Evolutionary conservation across 208 protist genomes (phyloP).

Genomic region (Acanthamoeba lenticulata): DNA sequence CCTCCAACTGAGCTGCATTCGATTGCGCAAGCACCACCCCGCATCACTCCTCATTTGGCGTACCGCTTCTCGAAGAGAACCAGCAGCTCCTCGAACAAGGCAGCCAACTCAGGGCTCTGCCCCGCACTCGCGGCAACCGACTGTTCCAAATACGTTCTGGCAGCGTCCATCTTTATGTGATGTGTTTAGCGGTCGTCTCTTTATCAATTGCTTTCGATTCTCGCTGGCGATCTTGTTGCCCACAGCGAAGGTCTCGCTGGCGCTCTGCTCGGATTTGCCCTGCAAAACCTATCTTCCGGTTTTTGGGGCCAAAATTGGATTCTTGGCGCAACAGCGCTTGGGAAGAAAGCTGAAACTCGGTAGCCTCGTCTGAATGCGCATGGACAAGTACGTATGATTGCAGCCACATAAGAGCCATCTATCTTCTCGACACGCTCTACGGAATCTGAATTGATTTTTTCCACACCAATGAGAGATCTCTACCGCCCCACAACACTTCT

Average conservation of each 20-base stretch:
- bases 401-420: too few relatives aligned
- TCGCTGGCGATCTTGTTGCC: neutral
- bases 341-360: too few relatives aligned
- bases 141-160: neutral
- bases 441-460: too few relatives aligned
- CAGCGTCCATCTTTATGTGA: neutral
- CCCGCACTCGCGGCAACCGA: neutral
- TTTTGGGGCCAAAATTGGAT: neutral
- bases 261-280: neutral
- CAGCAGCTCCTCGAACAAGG: neutral
- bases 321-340: too few relatives aligned
- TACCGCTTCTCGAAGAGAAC: constrained; percentile 10
- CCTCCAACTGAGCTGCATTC: neutral
- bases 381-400: too few relatives aligned
- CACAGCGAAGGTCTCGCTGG: neutral
- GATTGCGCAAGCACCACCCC: neutral
- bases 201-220: neutral
- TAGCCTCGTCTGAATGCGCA: too few relatives aligned
- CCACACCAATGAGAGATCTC: too few relatives aligned
- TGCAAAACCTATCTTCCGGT: neutral
- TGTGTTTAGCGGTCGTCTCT: neutral
- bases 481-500: too few relatives aligned
- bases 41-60: neutral
- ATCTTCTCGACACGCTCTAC: too few relatives aligned
- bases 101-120: neutral